phyloP scores from a whole-genome alignment of 2,329 filamentous ascomycete species.

The Phaeomoniella chlamydospora region DNA sequence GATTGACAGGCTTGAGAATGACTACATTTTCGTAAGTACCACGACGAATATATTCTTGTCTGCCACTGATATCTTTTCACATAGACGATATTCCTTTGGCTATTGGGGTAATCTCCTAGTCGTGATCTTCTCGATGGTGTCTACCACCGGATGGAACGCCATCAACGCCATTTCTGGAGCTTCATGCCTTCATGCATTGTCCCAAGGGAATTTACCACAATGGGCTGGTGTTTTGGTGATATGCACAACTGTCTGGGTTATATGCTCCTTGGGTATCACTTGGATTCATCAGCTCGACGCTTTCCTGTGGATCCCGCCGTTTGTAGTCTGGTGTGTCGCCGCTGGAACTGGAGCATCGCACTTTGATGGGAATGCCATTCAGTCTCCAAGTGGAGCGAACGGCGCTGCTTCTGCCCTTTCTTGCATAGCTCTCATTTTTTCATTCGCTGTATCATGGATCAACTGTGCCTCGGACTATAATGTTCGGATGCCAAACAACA shows the following conservation, averaged over 20 bases:
- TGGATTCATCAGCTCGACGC: conserved; percentile 23
- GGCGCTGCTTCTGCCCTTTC: conserved; percentile 19
- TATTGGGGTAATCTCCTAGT: conserved; percentile 23
- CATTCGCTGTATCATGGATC: conserved; percentile 21
- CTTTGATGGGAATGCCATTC: conserved; percentile 14
- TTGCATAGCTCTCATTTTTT: conserved; percentile 21
- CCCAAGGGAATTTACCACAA: conserved; percentile 18
- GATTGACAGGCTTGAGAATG: conserved; percentile 20
- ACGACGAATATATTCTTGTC: not conserved
- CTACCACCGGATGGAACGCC: conserved; percentile 23
- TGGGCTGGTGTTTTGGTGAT: conserved; percentile 24
- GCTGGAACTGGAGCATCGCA: conserved; percentile 20
- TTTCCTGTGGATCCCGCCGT: conserved; percentile 20
- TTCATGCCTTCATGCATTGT: conserved; percentile 18
- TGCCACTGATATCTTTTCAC: not conserved
- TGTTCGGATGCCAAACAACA: conserved; percentile 21
- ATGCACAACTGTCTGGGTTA: conserved; percentile 20
- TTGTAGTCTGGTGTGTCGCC: conserved; percentile 22
- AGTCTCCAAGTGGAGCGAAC: conserved; percentile 13
- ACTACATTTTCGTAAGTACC: conserved; percentile 14
- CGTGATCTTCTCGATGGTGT: conserved; percentile 21
- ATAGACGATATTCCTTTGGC: conserved; percentile 21
- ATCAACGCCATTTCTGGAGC: conserved; percentile 24
- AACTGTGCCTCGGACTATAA: conserved; percentile 24
- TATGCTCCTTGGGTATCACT: conserved; percentile 21